phyloP scores from a whole-genome alignment of 2,329 filamentous ascomycete genomes.

The Talaromyces sp. region DNA sequence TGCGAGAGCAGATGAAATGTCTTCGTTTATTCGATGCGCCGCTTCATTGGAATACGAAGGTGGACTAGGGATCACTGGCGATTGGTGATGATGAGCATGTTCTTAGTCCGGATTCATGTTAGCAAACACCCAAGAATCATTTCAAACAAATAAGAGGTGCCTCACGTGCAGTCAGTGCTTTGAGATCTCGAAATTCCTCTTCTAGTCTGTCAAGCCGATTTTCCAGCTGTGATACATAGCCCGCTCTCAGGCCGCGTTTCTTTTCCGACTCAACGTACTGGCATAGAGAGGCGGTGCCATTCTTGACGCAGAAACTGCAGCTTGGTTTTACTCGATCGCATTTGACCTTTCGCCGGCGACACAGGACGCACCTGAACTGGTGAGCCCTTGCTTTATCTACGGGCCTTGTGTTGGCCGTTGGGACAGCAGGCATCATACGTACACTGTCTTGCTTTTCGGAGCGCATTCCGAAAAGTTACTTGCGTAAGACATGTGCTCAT shows the following conservation, averaged over 20 bases:
- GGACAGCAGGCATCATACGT: neutral
- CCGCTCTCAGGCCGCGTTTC: conserved; percentile 5
- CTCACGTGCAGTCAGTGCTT: neutral
- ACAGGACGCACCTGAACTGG: conserved; percentile 6
- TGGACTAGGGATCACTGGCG: neutral
- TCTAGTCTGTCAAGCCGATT: neutral
- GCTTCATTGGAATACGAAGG: neutral
- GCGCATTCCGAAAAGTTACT: neutral
- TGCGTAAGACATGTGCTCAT: neutral
- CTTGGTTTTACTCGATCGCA: conserved; percentile 11
- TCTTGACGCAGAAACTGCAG: conserved; percentile 11
- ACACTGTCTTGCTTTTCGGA: neutral
- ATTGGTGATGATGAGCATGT: neutral
- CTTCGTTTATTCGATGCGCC: neutral
- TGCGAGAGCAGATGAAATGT: neutral
- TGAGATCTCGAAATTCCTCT: neutral
- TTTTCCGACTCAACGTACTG: conserved; percentile 6
- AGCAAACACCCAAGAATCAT: neutral
- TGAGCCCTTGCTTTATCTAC: neutral
- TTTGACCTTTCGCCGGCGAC: conserved; percentile 10
- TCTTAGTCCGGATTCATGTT: neutral
- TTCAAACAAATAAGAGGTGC: neutral
- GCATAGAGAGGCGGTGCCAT: conserved; percentile 9
- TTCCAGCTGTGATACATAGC: conserved; percentile 5
- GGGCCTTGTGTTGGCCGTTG: neutral